A percentile compares a stretch with the other conserved stretches of the same genome.
Evolutionary conservation across 2,329 filamentous ascomycete genomes (phyloP).

Genomic region (Beauveria medogensis): DNA sequence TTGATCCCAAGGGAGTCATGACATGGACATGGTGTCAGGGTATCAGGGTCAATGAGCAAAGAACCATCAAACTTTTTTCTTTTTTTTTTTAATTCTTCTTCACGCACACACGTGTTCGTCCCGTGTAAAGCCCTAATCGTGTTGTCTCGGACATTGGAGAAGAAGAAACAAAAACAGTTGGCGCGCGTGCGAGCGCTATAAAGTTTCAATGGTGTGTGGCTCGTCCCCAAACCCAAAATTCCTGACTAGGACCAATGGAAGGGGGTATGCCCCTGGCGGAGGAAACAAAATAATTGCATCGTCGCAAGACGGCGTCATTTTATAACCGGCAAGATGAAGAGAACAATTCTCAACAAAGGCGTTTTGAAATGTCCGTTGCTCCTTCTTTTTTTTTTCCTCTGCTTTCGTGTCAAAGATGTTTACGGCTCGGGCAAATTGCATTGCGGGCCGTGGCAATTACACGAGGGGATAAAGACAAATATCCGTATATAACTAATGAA

Average conservation of each 20-base stretch:
- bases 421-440: too few species aligned
- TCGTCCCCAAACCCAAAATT: neutral
- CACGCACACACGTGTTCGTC: neutral
- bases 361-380: too few species aligned
- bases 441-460: too few species aligned
- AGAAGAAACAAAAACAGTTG: neutral
- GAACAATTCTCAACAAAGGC: neutral
- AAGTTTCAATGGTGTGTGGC: neutral
- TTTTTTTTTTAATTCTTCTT: neutral
- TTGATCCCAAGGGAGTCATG: neutral
- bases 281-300: too few species aligned
- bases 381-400: too few species aligned
- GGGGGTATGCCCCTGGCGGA: neutral
- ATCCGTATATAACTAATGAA: too few species aligned
- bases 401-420: too few species aligned
- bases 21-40: too few species aligned
- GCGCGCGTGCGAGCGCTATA: neutral
- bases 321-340: neutral
- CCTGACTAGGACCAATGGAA: neutral
- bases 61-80: neutral
- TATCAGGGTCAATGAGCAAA: neutral
- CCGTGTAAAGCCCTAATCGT: neutral
- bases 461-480: too few species aligned
- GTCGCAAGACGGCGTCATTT: too few species aligned
- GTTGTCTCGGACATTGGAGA: neutral